A percentile compares a stretch with the other conserved stretches of the same genome.
Evolutionary conservation across 805 yeast species (phyloP).

Genomic region (Martiniozyma abietophila): DNA sequence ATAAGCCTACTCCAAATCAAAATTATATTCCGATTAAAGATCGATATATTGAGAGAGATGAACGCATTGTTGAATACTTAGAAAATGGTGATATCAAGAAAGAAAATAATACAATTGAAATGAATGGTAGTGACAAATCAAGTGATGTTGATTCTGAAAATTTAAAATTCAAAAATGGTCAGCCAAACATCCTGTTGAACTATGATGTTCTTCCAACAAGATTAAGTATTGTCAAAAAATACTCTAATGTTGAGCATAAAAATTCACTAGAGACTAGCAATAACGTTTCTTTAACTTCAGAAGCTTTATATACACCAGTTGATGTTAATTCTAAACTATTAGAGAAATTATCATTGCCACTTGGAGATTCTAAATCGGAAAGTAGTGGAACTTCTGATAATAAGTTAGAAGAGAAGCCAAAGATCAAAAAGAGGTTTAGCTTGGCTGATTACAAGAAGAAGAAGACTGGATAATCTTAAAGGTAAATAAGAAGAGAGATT

Average conservation of each 20-base stretch:
- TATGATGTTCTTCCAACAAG: no score
- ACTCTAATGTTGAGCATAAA: neutral
- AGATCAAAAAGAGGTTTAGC: conserved; percentile 49
- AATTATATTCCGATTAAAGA: conserved; percentile 25
- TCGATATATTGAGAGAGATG: conserved; percentile 22
- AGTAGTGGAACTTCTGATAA: neutral
- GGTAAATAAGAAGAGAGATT: no score
- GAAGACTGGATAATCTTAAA: conserved; percentile 16
- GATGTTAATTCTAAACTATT: conserved; percentile 6
- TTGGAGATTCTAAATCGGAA: neutral
- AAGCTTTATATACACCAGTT: conserved; percentile 11
- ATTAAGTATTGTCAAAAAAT: conserved; percentile 9
- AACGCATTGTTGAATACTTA: conserved; percentile 12
- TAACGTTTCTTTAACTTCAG: no score
- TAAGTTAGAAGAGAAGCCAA: conserved; percentile 20
- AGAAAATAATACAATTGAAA: conserved; percentile 1
- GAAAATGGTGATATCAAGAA: conserved; percentile 2
- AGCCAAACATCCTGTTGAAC: no score
- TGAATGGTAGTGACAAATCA: conserved; percentile 1
- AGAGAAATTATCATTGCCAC: conserved; percentile 2
- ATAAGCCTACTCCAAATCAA: conserved; percentile 22
- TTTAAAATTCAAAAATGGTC: no score
- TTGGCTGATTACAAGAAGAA: conserved; percentile 66
- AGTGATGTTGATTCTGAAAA: conserved; percentile 1
- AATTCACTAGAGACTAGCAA: no score